A percentile compares a stretch with the other conserved stretches of the same genome.
Conservation (phyloP, 2,329 filamentous ascomycete species). For the Rhynchosporium agropyri region DNA sequence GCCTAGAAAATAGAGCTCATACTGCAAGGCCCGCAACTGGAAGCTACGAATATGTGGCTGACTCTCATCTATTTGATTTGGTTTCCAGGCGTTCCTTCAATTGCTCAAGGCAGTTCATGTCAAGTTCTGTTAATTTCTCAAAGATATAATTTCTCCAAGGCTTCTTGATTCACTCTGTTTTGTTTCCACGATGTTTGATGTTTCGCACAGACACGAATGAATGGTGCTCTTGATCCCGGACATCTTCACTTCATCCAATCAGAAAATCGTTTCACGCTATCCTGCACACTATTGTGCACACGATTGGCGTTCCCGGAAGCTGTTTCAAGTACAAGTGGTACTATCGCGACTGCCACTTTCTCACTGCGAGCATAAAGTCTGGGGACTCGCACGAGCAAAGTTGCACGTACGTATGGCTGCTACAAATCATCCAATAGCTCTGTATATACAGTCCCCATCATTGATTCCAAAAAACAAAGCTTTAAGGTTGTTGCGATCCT, state of each 20-base stretch:
- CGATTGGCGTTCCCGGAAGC: neutral
- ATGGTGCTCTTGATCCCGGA: neutral
- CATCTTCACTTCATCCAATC: conserved; percentile 8
- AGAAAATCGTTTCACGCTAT: conserved; percentile 2
- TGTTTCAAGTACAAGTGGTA: conserved; percentile 1
- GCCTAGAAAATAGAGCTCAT: no score
- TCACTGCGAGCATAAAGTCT: no score
- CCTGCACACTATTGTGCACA: neutral
- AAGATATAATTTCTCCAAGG: no score
- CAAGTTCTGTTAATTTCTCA: no score
- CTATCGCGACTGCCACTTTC: neutral
- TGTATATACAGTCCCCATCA: neutral
- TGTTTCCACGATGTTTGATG: conserved; percentile 20
- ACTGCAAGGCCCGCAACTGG: no score
- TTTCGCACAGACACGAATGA: conserved; percentile 9
- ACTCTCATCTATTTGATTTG: no score
- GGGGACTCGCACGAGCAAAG: no score
- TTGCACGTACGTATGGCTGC: no score
- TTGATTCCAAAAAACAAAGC: neutral
- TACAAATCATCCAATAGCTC: no score
- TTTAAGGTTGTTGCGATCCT: neutral
- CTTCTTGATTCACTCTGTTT: neutral
- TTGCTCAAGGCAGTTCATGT: no score
- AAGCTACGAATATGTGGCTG: no score
- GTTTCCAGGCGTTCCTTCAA: no score